Evolutionary conservation across 1,284 basidiomycete species (phyloP), one percentile per base, ranked within the genome.

Genomic region (Ceratobasidium sp.): DNA sequence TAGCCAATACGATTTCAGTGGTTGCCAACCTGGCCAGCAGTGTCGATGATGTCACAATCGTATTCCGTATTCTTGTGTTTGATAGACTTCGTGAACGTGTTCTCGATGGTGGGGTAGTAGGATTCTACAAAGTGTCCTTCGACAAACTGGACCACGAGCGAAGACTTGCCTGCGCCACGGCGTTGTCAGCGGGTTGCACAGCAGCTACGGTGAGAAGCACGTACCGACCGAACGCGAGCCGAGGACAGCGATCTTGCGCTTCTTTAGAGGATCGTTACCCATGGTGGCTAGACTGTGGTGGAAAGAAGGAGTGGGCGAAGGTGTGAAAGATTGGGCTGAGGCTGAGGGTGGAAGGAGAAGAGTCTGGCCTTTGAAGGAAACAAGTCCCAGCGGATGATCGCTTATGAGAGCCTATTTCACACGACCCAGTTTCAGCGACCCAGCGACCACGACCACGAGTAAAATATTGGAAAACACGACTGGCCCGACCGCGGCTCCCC

Each of bases 31-130:
- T 78, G 77, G 62, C 98, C 98, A 73, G 98, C 98, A 76, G 96
- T 98, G 84, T 99, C 98, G 81, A 99, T 95, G 84, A 99, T 98
- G 85, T 98, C 96, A 85, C 95, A 95, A 78, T 95, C 90, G 81
- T 94, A 98, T 78, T 96, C 92, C 56, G 88, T 86, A 72, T 94
- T 94, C 76, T 93, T 92, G 85, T 92, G 90, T 78, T 88, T 88
- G 83, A 98, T 88, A 61, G 86, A 88, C 86, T 98, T 98, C 77
- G 90, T 87, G 81, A 94, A 94, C 56, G 92, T 94, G 79, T 87
- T 89, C 83, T 98, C 96, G 81, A 98, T 98, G 76, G 96, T 98
- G 24, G 96, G 96, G 83, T 95, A 97, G 87, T 98, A 95, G 27
- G 89, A 87, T 76, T 94, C 92, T 81, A 92, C 88, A 80, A 89